Conservation (phyloP, 768 basidiomycete species). For the Leccinum disarticulatum region DNA sequence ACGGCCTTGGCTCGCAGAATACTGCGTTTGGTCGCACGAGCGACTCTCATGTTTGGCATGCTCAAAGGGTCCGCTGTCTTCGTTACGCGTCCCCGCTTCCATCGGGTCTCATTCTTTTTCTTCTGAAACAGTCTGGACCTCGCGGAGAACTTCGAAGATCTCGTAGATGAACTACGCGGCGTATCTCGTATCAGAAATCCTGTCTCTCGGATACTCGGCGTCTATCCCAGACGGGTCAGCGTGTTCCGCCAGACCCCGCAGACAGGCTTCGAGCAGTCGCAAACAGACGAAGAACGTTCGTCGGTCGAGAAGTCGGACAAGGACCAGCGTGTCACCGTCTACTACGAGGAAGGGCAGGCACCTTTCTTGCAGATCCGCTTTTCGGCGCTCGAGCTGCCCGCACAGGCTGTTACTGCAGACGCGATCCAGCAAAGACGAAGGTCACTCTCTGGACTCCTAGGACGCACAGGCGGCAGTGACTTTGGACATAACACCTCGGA, state of each 20-base stretch:
- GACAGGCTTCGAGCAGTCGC: slow-evolving; percentile 25
- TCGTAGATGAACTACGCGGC: slow-evolving; percentile 40
- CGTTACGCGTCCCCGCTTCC: background rate
- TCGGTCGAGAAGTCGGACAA: slow-evolving; percentile 4
- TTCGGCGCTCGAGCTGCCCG: slow-evolving; percentile 47
- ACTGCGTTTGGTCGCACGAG: slow-evolving; percentile 54
- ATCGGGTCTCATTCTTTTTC: background rate
- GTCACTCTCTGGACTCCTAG: slow-evolving; percentile 12
- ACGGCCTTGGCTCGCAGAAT: slow-evolving; percentile 55
- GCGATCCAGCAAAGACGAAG: slow-evolving; percentile 15
- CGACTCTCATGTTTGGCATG: slow-evolving; percentile 58
- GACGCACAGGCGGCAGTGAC: background rate
- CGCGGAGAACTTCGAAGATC: slow-evolving; percentile 51
- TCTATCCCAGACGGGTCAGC: slow-evolving; percentile 49
- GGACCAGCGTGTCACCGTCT: slow-evolving; percentile 52
- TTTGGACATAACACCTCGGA: slow-evolving; percentile 8
- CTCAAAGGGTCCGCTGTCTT: slow-evolving; percentile 60
- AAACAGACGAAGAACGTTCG: slow-evolving; percentile 4
- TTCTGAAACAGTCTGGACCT: slow-evolving; percentile 45
- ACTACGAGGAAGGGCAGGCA: slow-evolving; percentile 41
- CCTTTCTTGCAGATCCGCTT: slow-evolving; percentile 58
- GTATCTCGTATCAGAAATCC: slow-evolving; percentile 23
- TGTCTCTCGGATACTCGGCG: slow-evolving; percentile 47
- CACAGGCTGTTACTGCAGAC: slow-evolving; percentile 16
- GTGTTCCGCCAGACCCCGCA: slow-evolving; percentile 57